Evolutionary conservation across 805 yeast genomes (phyloP).

Genomic region (Candida ponderosae): DNA sequence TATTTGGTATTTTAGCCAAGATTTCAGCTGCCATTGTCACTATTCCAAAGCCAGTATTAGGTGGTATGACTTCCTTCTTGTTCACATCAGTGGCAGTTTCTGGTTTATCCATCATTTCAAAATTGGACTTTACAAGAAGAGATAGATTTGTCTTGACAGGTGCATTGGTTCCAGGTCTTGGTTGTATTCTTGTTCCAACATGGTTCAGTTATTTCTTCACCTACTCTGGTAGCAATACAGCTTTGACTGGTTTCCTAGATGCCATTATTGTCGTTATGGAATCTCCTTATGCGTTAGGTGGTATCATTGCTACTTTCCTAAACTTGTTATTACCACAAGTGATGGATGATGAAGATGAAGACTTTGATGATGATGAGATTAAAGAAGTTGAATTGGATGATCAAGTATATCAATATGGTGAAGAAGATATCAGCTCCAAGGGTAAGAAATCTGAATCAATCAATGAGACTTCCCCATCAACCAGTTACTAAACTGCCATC

Average conservation of each 20-base stretch:
- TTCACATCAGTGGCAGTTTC: conserved; percentile 74
- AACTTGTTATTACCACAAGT: conserved; percentile 60
- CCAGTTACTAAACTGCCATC: neutral
- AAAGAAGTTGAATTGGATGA: conserved; percentile 17
- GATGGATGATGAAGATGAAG: conserved; percentile 31
- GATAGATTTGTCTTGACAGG: conserved; percentile 69
- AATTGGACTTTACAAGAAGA: conserved; percentile 50
- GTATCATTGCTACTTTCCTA: conserved; percentile 52
- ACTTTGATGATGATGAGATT: conserved; percentile 7
- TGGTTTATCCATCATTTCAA: conserved; percentile 58
- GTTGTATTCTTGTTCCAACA: conserved; percentile 52
- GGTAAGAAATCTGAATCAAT: neutral
- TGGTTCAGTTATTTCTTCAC: conserved; percentile 65
- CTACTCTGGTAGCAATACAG: conserved; percentile 51
- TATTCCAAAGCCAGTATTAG: conserved; percentile 72
- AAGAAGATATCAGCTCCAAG: conserved; percentile 4
- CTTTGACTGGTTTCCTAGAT: conserved; percentile 53
- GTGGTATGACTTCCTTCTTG: conserved; percentile 81
- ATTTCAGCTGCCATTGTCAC: conserved; percentile 85
- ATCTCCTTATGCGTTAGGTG: conserved; percentile 67
- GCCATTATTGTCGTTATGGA: conserved; percentile 67
- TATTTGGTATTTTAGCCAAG: conserved; percentile 85
- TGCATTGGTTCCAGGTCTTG: conserved; percentile 56
- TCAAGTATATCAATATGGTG: conserved; percentile 17
- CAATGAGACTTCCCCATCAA: neutral